These are phyloP conservation scores for Laetiporus sulphureus DNA, from an alignment of 1,284 basidiomycete species.

Conservation along the genomic window DNA sequence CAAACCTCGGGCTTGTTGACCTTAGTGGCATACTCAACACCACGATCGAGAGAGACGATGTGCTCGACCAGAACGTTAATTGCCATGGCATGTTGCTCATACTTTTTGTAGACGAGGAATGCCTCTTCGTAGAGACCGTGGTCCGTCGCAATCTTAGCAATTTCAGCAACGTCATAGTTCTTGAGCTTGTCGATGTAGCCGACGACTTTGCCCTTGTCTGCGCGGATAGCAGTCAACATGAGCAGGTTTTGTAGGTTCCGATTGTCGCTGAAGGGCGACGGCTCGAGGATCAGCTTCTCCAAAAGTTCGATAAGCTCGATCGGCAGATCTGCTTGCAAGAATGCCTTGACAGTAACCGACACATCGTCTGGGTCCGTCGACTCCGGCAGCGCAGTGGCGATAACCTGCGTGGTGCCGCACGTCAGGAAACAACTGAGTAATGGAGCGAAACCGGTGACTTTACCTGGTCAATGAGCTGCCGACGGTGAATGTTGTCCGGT, in stretches of 20 bases:
- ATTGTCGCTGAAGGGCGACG: conserved; percentile 97
- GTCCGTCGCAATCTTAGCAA: conserved; percentile 95
- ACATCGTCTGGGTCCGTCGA: conserved; percentile 99
- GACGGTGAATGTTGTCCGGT: conserved; percentile 87
- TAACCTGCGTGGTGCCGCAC: conserved; percentile 47
- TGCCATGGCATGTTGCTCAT: conserved; percentile 88
- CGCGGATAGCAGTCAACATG: conserved; percentile 92
- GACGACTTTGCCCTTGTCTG: conserved; percentile 98
- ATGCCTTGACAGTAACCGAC: conserved; percentile 97
- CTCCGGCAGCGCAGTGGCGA: conserved; percentile 93
- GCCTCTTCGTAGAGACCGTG: conserved; percentile 97
- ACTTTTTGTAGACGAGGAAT: conserved; percentile 94
- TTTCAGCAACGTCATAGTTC: conserved; percentile 93
- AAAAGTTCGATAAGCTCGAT: conserved; percentile 96
- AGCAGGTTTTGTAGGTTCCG: conserved; percentile 92
- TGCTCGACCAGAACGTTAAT: conserved; percentile 99
- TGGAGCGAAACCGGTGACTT: not conserved
- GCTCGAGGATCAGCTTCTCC: conserved; percentile 98
- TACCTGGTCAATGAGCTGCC: conserved; percentile 93
- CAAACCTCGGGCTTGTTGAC: conserved; percentile 96
- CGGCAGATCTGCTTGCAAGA: conserved; percentile 95
- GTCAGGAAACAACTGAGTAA: not conserved
- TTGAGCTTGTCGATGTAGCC: conserved; percentile 97
- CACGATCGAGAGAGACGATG: conserved; percentile 96
- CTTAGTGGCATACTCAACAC: conserved; percentile 94